These are phyloP conservation scores for Monocercomonoides exilis DNA, from an alignment of 78 protist genomes.

Conservation along the genomic window DNA sequence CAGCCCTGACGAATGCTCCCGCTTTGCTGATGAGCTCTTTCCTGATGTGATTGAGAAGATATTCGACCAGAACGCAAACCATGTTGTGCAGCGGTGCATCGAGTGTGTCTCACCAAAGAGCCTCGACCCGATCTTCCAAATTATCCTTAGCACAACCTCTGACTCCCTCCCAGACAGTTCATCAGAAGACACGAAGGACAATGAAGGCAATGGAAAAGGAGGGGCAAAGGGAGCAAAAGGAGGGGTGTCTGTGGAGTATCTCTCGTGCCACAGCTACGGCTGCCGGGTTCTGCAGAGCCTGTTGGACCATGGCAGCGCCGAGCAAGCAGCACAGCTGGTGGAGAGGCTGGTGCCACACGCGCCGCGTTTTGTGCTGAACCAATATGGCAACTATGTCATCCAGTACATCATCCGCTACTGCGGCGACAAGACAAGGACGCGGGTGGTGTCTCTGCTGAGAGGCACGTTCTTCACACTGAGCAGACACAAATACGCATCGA, in stretches of 20 bases:
- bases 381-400: constrained; percentile 94
- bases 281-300: constrained; percentile 97
- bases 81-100: constrained; percentile 94
- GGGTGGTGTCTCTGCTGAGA: constrained; percentile 26
- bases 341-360: constrained; percentile 63
- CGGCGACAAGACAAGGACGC: not conserved
- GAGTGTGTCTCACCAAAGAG: constrained; percentile 62
- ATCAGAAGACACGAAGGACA: not conserved
- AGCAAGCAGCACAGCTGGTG: constrained; percentile 33
- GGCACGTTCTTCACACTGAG: constrained; percentile 61
- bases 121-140: constrained; percentile 76
- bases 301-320: constrained; percentile 67
- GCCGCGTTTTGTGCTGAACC: constrained; percentile 50
- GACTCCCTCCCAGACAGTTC: not conserved
- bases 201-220: not conserved
- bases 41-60: constrained; percentile 75
- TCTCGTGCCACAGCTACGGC: constrained; percentile 96
- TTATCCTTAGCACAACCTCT: constrained; percentile 52
- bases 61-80: constrained; percentile 98
- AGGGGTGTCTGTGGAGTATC: too few relatives aligned
- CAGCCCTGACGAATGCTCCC: constrained; percentile 21
- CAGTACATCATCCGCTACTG: constrained; percentile 84
- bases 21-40: constrained; percentile 69
- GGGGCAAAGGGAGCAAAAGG: constrained; percentile 56
- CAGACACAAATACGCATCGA: constrained; percentile 81